Conservation (phyloP, 2,329 filamentous ascomycete species). For the Nigrograna mackinnonii region DNA sequence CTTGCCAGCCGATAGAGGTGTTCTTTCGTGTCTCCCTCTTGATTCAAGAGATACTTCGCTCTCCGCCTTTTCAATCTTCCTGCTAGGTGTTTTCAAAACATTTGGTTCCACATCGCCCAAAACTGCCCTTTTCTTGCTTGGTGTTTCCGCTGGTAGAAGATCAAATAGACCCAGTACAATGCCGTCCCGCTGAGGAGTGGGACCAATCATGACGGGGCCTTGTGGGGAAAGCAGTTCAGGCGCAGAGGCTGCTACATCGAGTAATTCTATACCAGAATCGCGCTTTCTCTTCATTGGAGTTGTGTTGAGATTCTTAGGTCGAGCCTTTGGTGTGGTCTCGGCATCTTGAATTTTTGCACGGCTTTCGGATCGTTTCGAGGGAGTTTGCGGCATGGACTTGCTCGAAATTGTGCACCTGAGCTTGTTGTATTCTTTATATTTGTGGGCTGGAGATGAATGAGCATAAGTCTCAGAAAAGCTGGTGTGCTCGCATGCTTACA, state of each 20-base stretch:
- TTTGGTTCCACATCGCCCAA: conserved; percentile 34
- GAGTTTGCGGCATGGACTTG: conserved; percentile 31
- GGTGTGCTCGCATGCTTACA: conserved; percentile 52
- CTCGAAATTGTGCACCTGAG: conserved; percentile 48
- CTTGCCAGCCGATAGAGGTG: conserved; percentile 61
- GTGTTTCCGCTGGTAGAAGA: conserved; percentile 59
- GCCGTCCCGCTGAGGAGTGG: conserved; percentile 80
- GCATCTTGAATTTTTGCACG: conserved; percentile 21
- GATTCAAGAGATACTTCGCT: conserved; percentile 32
- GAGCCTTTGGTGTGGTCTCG: conserved; percentile 30
- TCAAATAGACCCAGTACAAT: conserved; percentile 79
- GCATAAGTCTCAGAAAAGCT: background rate
- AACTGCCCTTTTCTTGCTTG: conserved; percentile 37
- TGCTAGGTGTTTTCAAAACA: conserved; percentile 44
- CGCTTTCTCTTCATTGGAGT: conserved; percentile 38
- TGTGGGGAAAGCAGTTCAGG: conserved; percentile 30
- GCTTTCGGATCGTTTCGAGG: conserved; percentile 30
- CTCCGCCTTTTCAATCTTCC: conserved; percentile 22
- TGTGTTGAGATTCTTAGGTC: conserved; percentile 14
- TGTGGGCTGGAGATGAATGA: conserved; percentile 61
- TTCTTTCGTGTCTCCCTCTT: conserved; percentile 40
- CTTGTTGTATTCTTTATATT: conserved; percentile 78
- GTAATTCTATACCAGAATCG: conserved; percentile 15
- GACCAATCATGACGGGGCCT: conserved; percentile 59
- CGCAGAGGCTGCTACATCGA: conserved; percentile 15